These are phyloP conservation scores for Penicillium glabrum DNA, from an alignment of 2,329 filamentous ascomycete genomes.

Conservation along the genomic window DNA sequence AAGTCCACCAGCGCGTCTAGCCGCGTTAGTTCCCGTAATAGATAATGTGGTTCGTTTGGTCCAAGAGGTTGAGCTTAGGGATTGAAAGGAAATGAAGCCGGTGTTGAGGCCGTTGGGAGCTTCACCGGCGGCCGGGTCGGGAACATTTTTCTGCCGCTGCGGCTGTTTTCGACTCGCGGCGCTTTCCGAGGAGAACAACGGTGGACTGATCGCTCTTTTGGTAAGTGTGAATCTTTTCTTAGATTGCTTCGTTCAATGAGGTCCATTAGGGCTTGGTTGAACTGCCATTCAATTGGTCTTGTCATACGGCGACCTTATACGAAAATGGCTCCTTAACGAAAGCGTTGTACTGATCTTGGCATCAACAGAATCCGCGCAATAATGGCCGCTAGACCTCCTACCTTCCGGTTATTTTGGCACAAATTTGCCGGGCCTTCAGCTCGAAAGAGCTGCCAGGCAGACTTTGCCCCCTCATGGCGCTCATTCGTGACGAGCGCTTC, in stretches of 20 bases:
- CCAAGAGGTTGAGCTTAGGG: neutral
- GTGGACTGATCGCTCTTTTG: slow-evolving; percentile 12
- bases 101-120: slow-evolving; percentile 41
- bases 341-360: slow-evolving; percentile 10
- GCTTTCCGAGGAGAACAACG: slow-evolving; percentile 26
- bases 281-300: neutral
- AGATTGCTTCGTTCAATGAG: neutral
- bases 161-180: slow-evolving; percentile 20
- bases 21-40: slow-evolving; percentile 15
- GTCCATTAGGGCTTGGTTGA: neutral
- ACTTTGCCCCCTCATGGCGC: slow-evolving; percentile 23
- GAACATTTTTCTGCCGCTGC: slow-evolving; percentile 43
- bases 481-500: slow-evolving; percentile 31
- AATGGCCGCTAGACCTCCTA: slow-evolving; percentile 33
- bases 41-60: slow-evolving; percentile 4
- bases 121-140: slow-evolving; percentile 41
- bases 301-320: neutral
- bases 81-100: slow-evolving; percentile 14
- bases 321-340: neutral
- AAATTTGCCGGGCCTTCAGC: slow-evolving; percentile 22
- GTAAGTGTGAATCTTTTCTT: slow-evolving; percentile 13
- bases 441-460: slow-evolving; percentile 14
- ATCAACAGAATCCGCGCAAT: slow-evolving; percentile 13
- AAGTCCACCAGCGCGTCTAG: slow-evolving; percentile 27
- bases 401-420: slow-evolving; percentile 28